These are phyloP conservation scores for Boletus patriciae DNA, from an alignment of 768 basidiomycete species.

Conservation along the genomic window DNA sequence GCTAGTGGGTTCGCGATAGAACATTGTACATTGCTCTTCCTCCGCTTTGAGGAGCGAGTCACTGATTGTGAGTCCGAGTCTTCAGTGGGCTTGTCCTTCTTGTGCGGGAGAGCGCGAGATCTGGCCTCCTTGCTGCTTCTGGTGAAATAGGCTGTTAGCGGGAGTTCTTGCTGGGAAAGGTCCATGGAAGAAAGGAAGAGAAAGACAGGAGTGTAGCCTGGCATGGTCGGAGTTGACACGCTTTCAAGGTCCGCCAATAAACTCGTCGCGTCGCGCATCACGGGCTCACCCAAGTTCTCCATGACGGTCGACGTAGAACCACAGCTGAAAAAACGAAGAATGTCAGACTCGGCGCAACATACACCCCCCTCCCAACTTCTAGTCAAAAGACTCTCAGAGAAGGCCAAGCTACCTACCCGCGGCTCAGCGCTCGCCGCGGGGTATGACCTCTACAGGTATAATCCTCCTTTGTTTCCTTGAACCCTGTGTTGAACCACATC, in stretches of 20 bases:
- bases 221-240: conserved; percentile 41
- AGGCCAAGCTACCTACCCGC: conserved; percentile 81
- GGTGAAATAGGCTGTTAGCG: conserved; percentile 30
- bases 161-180: conserved; percentile 35
- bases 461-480: background rate
- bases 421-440: conserved; percentile 88
- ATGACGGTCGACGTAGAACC: conserved; percentile 32
- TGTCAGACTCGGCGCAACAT: conserved; percentile 42
- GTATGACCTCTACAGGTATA: conserved; percentile 90
- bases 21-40: conserved; percentile 5
- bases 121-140: conserved; percentile 14
- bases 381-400: conserved; percentile 81
- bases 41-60: conserved; percentile 20
- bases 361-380: conserved; percentile 57
- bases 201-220: background rate
- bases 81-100: conserved; percentile 4
- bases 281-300: background rate
- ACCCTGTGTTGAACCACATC: background rate
- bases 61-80: conserved; percentile 4
- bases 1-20: background rate
- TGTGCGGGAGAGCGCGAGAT: background rate
- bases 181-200: conserved; percentile 22
- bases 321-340: conserved; percentile 59
- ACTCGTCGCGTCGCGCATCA: conserved; percentile 24
- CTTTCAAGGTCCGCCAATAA: conserved; percentile 32